Base-by-base conservation (phyloP, 495 filamentous ascomycete genomes). In the Tetracladium setigerum region DNA sequence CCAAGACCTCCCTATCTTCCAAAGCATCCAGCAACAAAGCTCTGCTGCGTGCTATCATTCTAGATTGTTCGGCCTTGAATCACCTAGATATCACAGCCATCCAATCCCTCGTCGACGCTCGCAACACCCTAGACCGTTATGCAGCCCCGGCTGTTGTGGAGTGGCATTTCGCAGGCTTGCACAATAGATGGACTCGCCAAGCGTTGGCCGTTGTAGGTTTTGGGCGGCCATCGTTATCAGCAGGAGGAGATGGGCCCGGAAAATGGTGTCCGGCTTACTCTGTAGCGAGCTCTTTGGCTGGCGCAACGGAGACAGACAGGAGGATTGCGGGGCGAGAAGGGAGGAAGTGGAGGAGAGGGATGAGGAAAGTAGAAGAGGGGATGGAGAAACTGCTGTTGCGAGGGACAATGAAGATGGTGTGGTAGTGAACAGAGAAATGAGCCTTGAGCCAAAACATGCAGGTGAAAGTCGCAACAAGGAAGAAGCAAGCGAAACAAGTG, bases 181-280 rank as follows among this genome's bases (percentile, higher is more conserved):
- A 81, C 70, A 95, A 92, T 70, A 82, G 88, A 47, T 97, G 90
- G 90, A 89, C 90, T 27, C 95, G 95, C 68, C 84, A 91, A 11
- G 90, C 86, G 10, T 83, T 97, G 16, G 82, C 81, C 9, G 78
- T 85, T 14, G 91, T 85, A 12, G 90, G 91, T 30, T 97, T 97
- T 65, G 90, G 90, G 1, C 91, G 81, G 65, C 88, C 40, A 30
- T 13, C 10, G n/a, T 15, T 10, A 17, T 15, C 37, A 30, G 17
- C 38, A 40, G 24, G 44, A 39, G 8, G 33, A 34, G 37, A 24
- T 13, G 14, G n/a, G n/a, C 18, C 41, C 31, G n/a, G 47, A 39
- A 24, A 17, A 10, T 19, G 24, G 6, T 16, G 14, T 59, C 22
- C 22, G 22, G 22, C 22, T 62, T 41, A 15, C 56, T 37, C 34